Conservation (phyloP, 1,284 basidiomycete genomes). For the Irpex lacteus region DNA sequence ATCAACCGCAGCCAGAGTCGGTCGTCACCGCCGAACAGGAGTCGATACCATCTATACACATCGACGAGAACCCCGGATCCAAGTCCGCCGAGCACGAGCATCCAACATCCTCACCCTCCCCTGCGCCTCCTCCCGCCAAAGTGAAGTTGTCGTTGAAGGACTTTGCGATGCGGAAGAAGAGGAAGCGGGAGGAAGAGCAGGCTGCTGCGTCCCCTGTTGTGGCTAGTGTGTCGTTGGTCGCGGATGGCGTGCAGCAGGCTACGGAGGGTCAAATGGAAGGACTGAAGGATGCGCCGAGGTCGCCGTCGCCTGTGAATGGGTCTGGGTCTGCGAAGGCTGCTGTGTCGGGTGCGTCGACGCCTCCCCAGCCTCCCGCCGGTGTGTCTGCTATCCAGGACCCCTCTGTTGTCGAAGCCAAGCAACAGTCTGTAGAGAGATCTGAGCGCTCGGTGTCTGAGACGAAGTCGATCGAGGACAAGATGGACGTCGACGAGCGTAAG, state of each 20-base stretch:
- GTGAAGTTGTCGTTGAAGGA: slow-evolving; percentile 37
- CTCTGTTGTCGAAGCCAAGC: no score
- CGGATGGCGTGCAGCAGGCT: neutral
- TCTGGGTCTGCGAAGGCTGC: slow-evolving; percentile 6
- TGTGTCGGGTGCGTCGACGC: neutral
- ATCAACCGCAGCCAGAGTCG: neutral
- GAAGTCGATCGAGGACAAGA: neutral
- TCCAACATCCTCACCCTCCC: neutral
- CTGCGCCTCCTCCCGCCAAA: slow-evolving; percentile 25
- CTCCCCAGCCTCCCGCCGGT: neutral
- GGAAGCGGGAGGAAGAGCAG: slow-evolving; percentile 31
- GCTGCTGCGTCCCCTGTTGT: slow-evolving; percentile 16
- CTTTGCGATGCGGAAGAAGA: slow-evolving; percentile 35
- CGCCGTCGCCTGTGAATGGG: slow-evolving; percentile 3
- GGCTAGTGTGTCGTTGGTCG: neutral
- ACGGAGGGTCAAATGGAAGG: neutral
- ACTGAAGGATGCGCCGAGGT: slow-evolving; percentile 4
- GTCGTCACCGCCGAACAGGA: neutral
- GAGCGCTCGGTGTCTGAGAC: no score
- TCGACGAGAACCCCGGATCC: neutral
- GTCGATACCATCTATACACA: neutral
- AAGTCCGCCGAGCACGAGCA: neutral
- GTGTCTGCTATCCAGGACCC: neutral
- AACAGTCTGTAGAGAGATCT: no score
- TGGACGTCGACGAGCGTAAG: neutral